phyloP scores from a whole-genome alignment of 192 early-diverging fungal species.

The Coemansia sp. region DNA sequence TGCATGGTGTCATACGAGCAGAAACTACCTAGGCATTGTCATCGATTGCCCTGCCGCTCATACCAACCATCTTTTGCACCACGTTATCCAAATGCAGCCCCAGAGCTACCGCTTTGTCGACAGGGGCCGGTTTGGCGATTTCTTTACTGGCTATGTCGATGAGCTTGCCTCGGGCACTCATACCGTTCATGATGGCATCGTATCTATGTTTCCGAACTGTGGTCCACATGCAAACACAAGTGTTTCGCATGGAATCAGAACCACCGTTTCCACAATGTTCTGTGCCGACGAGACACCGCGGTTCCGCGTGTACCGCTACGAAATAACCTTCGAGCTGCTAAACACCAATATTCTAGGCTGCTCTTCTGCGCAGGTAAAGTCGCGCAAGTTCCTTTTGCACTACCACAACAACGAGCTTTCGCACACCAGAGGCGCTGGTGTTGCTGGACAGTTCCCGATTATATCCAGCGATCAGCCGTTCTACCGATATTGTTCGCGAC shows the following conservation, averaged over 20 bases:
- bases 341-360: constrained; percentile 19
- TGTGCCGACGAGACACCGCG: constrained; percentile 38
- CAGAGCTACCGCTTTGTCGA: constrained; percentile 36
- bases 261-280: constrained; percentile 48
- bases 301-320: constrained; percentile 41
- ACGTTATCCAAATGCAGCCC: constrained; percentile 48
- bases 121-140: constrained; percentile 45
- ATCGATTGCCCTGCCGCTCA: constrained; percentile 22
- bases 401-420: constrained; percentile 23
- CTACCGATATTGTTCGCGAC: constrained; percentile 38
- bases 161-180: constrained; percentile 24
- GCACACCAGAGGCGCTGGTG: constrained; percentile 23
- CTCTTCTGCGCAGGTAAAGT: constrained; percentile 31
- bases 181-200: constrained; percentile 18
- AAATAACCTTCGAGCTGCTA: constrained; percentile 41
- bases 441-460: constrained; percentile 40
- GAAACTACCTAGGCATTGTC: constrained; percentile 46
- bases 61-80: constrained; percentile 23
- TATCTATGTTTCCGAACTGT: constrained; percentile 47
- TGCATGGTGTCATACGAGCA: constrained; percentile 39
- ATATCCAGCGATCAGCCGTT: constrained; percentile 25
- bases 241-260: constrained; percentile 29
- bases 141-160: constrained; percentile 33
- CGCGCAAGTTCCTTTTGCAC: constrained; percentile 34
- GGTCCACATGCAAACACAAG: constrained; percentile 32